Evolutionary conservation across 805 yeast species (phyloP).

Genomic region (Ogataea glucozyma): DNA sequence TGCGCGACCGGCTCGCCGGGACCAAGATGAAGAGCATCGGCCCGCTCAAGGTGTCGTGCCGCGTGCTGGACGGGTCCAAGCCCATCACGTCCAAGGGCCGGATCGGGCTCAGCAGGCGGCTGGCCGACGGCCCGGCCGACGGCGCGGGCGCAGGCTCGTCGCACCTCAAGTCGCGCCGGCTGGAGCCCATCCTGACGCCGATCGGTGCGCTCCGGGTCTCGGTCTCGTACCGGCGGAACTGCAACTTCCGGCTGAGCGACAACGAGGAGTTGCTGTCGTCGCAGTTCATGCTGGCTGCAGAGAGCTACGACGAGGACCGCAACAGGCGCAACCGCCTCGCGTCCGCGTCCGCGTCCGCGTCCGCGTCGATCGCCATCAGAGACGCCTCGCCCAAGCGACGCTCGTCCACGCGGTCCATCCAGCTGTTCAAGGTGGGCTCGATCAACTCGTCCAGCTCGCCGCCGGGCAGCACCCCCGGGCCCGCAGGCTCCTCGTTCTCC

Average conservation of each 20-base stretch:
- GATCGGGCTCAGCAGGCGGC: constrained; percentile 71
- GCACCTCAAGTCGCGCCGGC: constrained; percentile 60
- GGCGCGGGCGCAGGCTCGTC: constrained; percentile 15
- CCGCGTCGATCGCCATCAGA: constrained; percentile 25
- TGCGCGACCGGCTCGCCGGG: constrained; percentile 47
- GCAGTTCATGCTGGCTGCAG: constrained; percentile 20
- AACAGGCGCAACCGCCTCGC: constrained; percentile 19
- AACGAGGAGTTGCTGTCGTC: constrained; percentile 63
- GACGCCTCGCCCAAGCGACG: constrained; percentile 29
- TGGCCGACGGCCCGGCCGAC: constrained; percentile 22
- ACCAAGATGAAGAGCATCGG: constrained; percentile 31
- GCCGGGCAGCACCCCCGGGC: constrained; percentile 22
- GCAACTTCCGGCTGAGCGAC: constrained; percentile 65
- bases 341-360: constrained; percentile 22
- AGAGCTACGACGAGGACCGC: constrained; percentile 16
- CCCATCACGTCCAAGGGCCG: constrained; percentile 82
- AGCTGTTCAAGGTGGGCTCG: constrained; percentile 66
- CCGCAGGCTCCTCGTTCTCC: constrained; percentile 24
- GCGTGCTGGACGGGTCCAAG: constrained; percentile 72
- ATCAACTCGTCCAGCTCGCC: constrained; percentile 42
- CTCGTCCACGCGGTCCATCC: constrained; percentile 43
- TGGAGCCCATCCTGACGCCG: constrained; percentile 73
- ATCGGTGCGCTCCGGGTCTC: constrained; percentile 73
- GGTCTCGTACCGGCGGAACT: constrained; percentile 75
- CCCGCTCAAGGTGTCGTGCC: constrained; percentile 51